Conservation (phyloP, 2,329 filamentous ascomycete genomes). For the Cucurbitaria berberidis region DNA sequence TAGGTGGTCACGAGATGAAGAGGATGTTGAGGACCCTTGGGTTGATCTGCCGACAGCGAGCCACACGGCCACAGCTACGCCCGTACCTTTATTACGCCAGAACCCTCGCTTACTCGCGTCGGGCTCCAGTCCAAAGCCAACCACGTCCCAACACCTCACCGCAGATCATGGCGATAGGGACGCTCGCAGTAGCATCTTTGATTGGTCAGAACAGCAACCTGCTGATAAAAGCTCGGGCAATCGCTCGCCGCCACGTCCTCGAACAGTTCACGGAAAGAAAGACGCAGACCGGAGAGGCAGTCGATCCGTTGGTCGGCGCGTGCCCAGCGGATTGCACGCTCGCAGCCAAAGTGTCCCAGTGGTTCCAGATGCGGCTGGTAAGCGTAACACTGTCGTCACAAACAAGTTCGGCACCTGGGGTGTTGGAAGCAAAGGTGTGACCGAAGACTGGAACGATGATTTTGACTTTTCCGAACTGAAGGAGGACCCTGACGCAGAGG, state of each 20-base stretch:
- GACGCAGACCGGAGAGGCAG: slow-evolving; percentile 73
- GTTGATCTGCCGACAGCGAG: slow-evolving; percentile 47
- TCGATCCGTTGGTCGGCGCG: slow-evolving; percentile 69
- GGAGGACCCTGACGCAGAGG: slow-evolving; percentile 44
- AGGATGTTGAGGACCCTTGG: slow-evolving; percentile 47
- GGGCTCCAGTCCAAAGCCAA: slow-evolving; percentile 44
- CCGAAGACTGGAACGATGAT: slow-evolving; percentile 89
- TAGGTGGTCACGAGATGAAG: slow-evolving; percentile 52
- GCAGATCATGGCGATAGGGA: slow-evolving; percentile 49
- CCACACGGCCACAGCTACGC: slow-evolving; percentile 39
- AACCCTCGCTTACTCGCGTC: slow-evolving; percentile 38
- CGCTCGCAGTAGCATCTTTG: slow-evolving; percentile 72
- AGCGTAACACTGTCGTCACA: slow-evolving; percentile 62
- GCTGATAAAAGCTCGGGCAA: slow-evolving; percentile 67
- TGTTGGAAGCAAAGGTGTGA: slow-evolving; percentile 76
- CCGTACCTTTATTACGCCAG: slow-evolving; percentile 41
- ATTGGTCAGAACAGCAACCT: slow-evolving; percentile 73
- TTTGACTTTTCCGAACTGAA: slow-evolving; percentile 74
- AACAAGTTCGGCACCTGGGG: slow-evolving; percentile 84
- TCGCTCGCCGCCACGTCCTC: slow-evolving; percentile 68
- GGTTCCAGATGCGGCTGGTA: slow-evolving; percentile 62
- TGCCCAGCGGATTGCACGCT: slow-evolving; percentile 72
- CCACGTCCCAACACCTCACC: slow-evolving; percentile 48
- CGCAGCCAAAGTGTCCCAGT: slow-evolving; percentile 83
- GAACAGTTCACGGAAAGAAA: slow-evolving; percentile 78